Percentiles rank a stretch among this genome's conserved stretches.
Evolutionary conservation across 163 green algal genomes (phyloP).

Genomic region (Scenedesmus sp.): DNA sequence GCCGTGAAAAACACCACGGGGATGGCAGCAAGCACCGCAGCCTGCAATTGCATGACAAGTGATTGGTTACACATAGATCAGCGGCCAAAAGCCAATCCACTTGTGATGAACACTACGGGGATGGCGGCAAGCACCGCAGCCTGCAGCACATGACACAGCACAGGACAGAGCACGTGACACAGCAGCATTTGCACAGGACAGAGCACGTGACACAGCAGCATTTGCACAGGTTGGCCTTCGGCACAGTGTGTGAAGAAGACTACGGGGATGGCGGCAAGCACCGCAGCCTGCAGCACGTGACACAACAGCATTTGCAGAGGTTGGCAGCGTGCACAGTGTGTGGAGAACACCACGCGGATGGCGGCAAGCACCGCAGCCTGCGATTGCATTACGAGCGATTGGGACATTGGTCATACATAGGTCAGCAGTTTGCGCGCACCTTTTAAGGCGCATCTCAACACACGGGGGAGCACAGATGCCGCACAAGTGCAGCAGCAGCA

Average conservation of each 20-base stretch:
- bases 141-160: neutral
- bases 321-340: too few species aligned
- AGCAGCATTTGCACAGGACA: neutral
- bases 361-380: neutral
- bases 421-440: too few species aligned
- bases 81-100: neutral
- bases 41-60: slow-evolving; percentile 20
- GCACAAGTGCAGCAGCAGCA: too few species aligned
- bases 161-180: neutral
- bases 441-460: too few species aligned
- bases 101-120: neutral
- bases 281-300: neutral
- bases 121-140: neutral
- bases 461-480: too few species aligned
- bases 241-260: neutral
- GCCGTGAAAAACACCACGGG: slow-evolving; percentile 94
- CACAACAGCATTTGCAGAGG: too few species aligned
- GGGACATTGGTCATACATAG: too few species aligned
- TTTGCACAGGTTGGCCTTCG: neutral
- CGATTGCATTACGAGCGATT: too few species aligned
- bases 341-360: neutral
- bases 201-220: neutral
- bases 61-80: neutral
- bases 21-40: slow-evolving; percentile 75
- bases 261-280: neutral